phyloP scores from a whole-genome alignment of 1,284 basidiomycete genomes.

The Neolentinus lepideus region DNA sequence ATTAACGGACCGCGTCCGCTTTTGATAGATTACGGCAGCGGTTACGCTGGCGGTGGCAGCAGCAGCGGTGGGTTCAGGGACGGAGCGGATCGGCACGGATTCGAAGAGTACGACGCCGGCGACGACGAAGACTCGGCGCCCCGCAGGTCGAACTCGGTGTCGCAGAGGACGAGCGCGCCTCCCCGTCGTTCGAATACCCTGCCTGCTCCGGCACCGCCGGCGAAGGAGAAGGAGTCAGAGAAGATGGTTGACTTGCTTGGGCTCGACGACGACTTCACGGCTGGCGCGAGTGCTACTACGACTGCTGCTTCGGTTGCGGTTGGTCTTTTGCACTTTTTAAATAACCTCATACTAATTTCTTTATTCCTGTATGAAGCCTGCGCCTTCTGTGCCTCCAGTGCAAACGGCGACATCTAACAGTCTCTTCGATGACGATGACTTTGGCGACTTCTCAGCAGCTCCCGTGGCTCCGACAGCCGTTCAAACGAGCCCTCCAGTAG shows the following conservation, averaged over 20 bases:
- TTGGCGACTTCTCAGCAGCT: conserved; percentile 87
- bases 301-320: conserved; percentile 24
- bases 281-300: conserved; percentile 20
- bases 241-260: conserved; percentile 36
- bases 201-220: conserved; percentile 32
- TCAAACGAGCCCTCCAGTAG: conserved; percentile 1
- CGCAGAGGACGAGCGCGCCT: conserved; percentile 7
- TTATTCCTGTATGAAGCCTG: neutral
- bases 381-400: conserved; percentile 12
- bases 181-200: conserved; percentile 19
- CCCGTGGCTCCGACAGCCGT: conserved; percentile 25
- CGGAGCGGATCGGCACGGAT: conserved; percentile 44
- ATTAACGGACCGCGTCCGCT: conserved; percentile 7
- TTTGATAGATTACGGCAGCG: conserved; percentile 25
- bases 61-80: conserved; percentile 56
- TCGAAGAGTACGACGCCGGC: conserved; percentile 96
- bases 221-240: conserved; percentile 28
- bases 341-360: neutral
- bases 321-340: neutral
- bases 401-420: neutral
- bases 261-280: conserved; percentile 64
- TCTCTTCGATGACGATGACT: conserved; percentile 63
- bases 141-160: conserved; percentile 29
- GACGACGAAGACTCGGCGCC: conserved; percentile 73
- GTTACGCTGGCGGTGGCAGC: conserved; percentile 31